Conservation (phyloP, 768 basidiomycete species). For the Lyophyllum shimeji region DNA sequence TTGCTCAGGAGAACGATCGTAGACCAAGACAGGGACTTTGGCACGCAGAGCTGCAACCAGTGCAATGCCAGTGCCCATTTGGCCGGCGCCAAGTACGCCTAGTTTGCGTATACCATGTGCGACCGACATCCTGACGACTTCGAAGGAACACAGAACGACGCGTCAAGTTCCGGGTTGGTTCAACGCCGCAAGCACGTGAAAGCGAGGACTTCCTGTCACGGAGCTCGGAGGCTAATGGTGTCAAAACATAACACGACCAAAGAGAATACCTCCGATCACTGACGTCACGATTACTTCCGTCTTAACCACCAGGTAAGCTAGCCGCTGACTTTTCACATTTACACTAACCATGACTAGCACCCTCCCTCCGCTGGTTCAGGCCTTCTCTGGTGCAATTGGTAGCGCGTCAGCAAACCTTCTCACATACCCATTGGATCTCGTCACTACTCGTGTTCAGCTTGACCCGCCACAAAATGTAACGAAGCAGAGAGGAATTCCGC, state of each 20-base stretch:
- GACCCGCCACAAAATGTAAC: conserved; percentile 24
- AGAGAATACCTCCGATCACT: background rate
- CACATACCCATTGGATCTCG: conserved; percentile 60
- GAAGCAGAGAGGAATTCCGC: conserved; percentile 22
- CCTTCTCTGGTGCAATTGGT: conserved; percentile 55
- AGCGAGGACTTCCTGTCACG: background rate
- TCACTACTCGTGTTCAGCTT: conserved; percentile 50
- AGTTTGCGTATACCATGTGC: conserved; percentile 73
- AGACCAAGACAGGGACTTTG: conserved; percentile 80
- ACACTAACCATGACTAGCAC: conserved; percentile 51
- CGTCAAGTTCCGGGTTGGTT: conserved; percentile 4
- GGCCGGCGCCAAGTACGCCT: conserved; percentile 81
- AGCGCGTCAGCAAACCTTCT: conserved; percentile 50
- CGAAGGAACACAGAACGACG: background rate
- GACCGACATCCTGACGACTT: conserved; percentile 42
- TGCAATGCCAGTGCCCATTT: conserved; percentile 93
- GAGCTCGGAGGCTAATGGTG: background rate
- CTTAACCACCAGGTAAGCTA: background rate
- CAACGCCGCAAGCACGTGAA: background rate
- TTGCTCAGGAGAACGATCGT: conserved; percentile 77
- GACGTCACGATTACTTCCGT: background rate
- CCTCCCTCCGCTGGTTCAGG: conserved; percentile 59
- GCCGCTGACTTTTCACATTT: background rate
- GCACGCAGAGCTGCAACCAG: conserved; percentile 85
- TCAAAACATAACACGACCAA: background rate